A percentile compares a stretch with the other conserved stretches of the same genome.
Conservation (phyloP, 2,329 filamentous ascomycete species). For the Mycosphaerella arachidis region DNA sequence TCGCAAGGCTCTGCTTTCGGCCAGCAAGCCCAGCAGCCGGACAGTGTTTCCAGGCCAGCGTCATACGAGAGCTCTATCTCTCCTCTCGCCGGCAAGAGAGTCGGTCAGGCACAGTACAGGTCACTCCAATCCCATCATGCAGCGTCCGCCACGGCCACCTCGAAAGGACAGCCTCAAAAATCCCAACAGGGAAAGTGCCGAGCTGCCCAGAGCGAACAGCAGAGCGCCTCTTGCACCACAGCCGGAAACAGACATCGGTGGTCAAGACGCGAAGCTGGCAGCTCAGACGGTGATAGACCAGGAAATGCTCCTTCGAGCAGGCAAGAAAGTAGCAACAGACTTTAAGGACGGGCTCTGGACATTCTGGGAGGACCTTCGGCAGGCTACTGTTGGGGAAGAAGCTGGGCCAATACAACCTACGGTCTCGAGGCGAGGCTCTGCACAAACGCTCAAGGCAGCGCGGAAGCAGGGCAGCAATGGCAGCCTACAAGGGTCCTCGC, state of each 20-base stretch:
- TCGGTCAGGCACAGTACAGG: slow-evolving; percentile 3
- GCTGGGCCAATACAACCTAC: slow-evolving; percentile 52
- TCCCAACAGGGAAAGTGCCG: slow-evolving; percentile 7
- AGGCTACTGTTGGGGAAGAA: slow-evolving; percentile 94
- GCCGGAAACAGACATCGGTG: background rate
- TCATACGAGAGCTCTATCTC: slow-evolving; percentile 66
- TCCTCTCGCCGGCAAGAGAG: slow-evolving; percentile 62
- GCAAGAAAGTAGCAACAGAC: slow-evolving; percentile 81
- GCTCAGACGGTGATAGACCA: slow-evolving; percentile 40
- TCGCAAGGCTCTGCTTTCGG: slow-evolving; percentile 61
- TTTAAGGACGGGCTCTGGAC: slow-evolving; percentile 86
- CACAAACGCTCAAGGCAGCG: slow-evolving; percentile 21
- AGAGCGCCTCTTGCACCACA: slow-evolving; percentile 13
- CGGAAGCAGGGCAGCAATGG: slow-evolving; percentile 28
- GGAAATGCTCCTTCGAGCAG: slow-evolving; percentile 51
- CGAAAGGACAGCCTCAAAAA: slow-evolving; percentile 26
- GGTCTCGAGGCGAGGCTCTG: slow-evolving; percentile 24
- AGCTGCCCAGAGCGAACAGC: slow-evolving; percentile 4
- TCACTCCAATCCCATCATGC: slow-evolving; percentile 1
- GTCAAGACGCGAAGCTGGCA: background rate
- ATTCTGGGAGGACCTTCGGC: slow-evolving; percentile 90
- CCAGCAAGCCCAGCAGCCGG: slow-evolving; percentile 46
- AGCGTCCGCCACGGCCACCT: slow-evolving; percentile 16
- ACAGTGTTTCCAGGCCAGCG: slow-evolving; percentile 60
- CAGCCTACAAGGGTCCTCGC: slow-evolving; percentile 20